Evolutionary conservation across 257 asterid genomes (phyloP).

Genomic region (Salvia miltiorrhiza): DNA sequence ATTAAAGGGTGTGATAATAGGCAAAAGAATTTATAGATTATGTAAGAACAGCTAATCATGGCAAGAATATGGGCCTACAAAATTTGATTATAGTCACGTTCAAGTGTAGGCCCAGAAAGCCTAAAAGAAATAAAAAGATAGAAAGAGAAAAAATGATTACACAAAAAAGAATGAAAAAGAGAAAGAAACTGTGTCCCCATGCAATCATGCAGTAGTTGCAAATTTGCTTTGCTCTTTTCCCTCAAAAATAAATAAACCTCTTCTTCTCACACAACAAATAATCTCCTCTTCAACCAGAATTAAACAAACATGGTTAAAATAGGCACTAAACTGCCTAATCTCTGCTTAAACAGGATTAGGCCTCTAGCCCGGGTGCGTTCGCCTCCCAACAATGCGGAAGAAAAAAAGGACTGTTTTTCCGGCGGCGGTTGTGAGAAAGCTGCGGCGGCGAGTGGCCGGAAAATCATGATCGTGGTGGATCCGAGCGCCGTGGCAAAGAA

Average conservation of each 20-base stretch:
- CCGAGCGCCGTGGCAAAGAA: constrained; percentile 55
- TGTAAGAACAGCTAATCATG: constrained; percentile 4
- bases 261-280: constrained; percentile 29
- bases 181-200: constrained; percentile 35
- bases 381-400: constrained; percentile 24
- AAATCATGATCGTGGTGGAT: constrained; percentile 75
- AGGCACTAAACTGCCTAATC: constrained; percentile 55
- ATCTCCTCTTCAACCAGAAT: not conserved
- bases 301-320: constrained; percentile 25
- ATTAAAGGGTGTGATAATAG: not conserved
- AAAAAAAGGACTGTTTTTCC: constrained; percentile 4
- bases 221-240: constrained; percentile 11
- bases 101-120: constrained; percentile 33
- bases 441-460: constrained; percentile 43
- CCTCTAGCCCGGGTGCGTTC: constrained; percentile 71
- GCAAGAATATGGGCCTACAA: constrained; percentile 28
- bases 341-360: constrained; percentile 71
- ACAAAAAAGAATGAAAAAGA: constrained; percentile 34
- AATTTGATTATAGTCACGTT: constrained; percentile 48
- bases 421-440: constrained; percentile 13
- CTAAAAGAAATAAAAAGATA: constrained; percentile 34
- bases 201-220: constrained; percentile 30
- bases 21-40: not conserved
- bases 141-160: constrained; percentile 30
- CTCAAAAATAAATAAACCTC: not conserved